Evolutionary conservation across 129 eudicot species (phyloP).

Genomic region (Lonicera japonica): DNA sequence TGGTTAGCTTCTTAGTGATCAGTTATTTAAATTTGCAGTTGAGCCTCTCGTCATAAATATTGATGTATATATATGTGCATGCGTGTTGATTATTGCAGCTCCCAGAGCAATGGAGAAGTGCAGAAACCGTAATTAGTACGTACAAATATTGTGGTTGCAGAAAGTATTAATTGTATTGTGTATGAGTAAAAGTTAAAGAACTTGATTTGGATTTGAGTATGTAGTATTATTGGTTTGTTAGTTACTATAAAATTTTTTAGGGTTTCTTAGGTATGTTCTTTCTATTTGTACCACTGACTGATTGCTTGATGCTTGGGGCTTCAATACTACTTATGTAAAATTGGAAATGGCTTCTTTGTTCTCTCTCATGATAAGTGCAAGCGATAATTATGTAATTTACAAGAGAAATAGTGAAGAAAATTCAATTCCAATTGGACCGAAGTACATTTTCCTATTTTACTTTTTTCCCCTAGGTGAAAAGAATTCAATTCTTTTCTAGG

Average conservation of each 20-base stretch:
- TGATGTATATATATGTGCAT: neutral
- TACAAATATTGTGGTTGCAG: neutral
- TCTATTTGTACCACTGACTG: no score
- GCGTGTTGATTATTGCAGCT: constrained; percentile 37
- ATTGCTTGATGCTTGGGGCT: neutral
- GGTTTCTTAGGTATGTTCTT: neutral
- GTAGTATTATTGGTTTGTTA: neutral
- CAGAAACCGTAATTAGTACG: constrained; percentile 31
- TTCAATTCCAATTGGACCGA: no score
- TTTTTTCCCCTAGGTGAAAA: no score
- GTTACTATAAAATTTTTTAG: neutral
- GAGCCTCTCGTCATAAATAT: no score
- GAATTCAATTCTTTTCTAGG: no score
- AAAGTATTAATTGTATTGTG: neutral
- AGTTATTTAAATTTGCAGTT: no score
- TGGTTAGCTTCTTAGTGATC: no score
- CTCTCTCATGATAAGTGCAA: no score
- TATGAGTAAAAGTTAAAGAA: neutral
- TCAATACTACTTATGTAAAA: constrained; percentile 19
- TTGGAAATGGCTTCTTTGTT: constrained; percentile 19
- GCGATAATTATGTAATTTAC: no score
- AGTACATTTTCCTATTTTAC: no score
- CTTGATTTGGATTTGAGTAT: constrained; percentile 5
- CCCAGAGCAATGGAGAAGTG: constrained; percentile 59
- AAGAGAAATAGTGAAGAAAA: no score